Conservation (phyloP, 345 rosid genomes). For the Eucalyptus leucophloia region DNA sequence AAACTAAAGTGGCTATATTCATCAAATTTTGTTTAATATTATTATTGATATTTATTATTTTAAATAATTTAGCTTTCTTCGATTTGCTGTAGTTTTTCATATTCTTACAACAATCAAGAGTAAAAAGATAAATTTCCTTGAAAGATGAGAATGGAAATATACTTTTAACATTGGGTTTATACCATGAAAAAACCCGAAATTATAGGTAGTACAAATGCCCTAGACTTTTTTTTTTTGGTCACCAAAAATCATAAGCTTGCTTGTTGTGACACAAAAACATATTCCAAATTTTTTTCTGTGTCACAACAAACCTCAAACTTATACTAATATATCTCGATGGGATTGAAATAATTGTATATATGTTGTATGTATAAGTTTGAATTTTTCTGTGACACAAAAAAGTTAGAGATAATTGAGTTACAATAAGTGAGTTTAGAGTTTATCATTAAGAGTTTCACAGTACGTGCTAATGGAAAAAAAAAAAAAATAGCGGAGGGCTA, state of each 20-base stretch:
- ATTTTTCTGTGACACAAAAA: too few relatives aligned
- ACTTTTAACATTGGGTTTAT: neutral
- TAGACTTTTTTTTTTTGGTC: too few relatives aligned
- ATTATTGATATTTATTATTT: neutral
- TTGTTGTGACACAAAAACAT: neutral
- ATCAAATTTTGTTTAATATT: neutral
- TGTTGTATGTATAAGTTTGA: too few relatives aligned
- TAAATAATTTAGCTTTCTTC: neutral
- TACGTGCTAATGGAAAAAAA: neutral
- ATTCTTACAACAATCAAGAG: neutral
- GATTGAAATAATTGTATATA: too few relatives aligned
- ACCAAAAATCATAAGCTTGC: neutral
- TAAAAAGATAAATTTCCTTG: neutral
- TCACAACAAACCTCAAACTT: neutral
- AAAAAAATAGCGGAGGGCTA: neutral
- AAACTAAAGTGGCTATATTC: neutral
- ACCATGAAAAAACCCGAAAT: neutral
- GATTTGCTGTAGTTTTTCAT: neutral
- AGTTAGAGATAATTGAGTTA: neutral
- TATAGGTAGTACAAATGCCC: neutral
- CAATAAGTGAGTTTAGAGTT: neutral
- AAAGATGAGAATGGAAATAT: neutral
- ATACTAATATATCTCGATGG: neutral
- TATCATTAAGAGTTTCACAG: neutral
- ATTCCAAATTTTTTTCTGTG: neutral